A percentile compares a stretch with the other conserved stretches of the same genome.
Conservation (phyloP, 2,329 filamentous ascomycete genomes). For the Colletotrichum echinochloae region DNA sequence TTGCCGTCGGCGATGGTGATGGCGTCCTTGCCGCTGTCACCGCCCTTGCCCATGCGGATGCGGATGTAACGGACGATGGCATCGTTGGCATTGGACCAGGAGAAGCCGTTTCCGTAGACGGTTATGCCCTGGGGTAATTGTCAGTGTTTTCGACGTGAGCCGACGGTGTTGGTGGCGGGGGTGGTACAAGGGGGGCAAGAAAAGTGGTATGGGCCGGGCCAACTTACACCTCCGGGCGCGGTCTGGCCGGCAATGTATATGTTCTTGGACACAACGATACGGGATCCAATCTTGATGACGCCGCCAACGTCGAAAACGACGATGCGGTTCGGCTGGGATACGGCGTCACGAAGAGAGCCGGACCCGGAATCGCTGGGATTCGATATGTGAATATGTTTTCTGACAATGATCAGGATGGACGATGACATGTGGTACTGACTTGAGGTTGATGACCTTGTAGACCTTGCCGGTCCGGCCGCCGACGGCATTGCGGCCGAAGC, state of each 20-base stretch:
- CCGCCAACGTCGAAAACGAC: constrained; percentile 64
- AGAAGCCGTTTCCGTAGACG: constrained; percentile 66
- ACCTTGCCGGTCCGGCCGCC: constrained; percentile 60
- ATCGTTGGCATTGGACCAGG: constrained; percentile 64
- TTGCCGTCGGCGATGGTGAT: constrained; percentile 64
- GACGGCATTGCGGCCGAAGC: constrained; percentile 59
- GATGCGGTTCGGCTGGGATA: constrained; percentile 60
- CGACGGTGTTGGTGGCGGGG: background rate
- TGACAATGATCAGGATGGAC: background rate
- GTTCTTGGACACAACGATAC: constrained; percentile 60
- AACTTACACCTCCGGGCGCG: constrained; percentile 59
- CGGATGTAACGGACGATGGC: constrained; percentile 67
- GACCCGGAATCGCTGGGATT: constrained; percentile 55
- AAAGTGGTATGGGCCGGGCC: constrained; percentile 16
- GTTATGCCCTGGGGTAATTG: constrained; percentile 53
- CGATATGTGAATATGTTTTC: background rate
- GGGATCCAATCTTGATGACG: constrained; percentile 59
- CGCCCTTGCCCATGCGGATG: constrained; percentile 64
- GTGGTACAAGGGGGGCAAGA: background rate
- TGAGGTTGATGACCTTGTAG: constrained; percentile 62
- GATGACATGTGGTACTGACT: constrained; percentile 42
- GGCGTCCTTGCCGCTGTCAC: constrained; percentile 65
- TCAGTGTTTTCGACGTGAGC: background rate
- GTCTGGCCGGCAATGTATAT: constrained; percentile 64
- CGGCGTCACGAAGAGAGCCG: constrained; percentile 63